Evolutionary conservation across 1,284 basidiomycete species (phyloP).

Genomic region (Entoloma clypeatum): DNA sequence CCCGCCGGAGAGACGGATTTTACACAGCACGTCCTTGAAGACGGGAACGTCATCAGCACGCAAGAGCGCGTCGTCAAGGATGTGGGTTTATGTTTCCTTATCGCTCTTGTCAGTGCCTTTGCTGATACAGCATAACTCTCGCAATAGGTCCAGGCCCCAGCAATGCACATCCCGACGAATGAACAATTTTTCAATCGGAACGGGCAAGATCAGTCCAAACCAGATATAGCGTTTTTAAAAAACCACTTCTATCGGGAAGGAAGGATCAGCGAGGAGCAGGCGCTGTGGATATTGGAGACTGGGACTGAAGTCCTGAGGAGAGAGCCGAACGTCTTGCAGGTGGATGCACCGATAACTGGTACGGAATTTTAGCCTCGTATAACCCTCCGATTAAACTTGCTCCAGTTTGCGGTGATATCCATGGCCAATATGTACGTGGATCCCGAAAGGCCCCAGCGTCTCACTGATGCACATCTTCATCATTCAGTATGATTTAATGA

Average conservation of each 20-base stretch:
- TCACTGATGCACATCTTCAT: conserved; percentile 19
- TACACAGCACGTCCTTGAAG: conserved; percentile 85
- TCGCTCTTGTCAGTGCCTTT: conserved; percentile 2
- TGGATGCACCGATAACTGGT: conserved; percentile 95
- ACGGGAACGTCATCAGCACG: conserved; percentile 82
- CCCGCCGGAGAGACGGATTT: conserved; percentile 77
- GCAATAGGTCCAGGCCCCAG: conserved; percentile 86
- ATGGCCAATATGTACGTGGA: conserved; percentile 85
- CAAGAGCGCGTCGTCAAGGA: conserved; percentile 86
- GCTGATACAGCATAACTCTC: conserved; percentile 9
- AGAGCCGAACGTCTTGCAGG: conserved; percentile 84
- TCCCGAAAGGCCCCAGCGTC: conserved; percentile 8
- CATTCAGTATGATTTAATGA: conserved; percentile 85
- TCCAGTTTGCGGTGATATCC: conserved; percentile 87
- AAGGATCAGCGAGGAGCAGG: conserved; percentile 86
- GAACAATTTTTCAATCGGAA: conserved; percentile 84
- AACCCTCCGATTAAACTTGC: conserved; percentile 2
- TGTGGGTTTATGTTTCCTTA: conserved; percentile 38
- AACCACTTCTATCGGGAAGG: conserved; percentile 99
- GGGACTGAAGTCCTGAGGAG: conserved; percentile 70
- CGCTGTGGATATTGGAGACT: conserved; percentile 81
- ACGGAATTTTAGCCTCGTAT: conserved; percentile 21
- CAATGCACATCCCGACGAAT: conserved; percentile 87
- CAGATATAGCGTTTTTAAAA: conserved; percentile 96
- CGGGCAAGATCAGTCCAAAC: conserved; percentile 78